These are phyloP conservation scores for Psidium friedrichsthalianum DNA, from an alignment of 345 rosid species.

Conservation along the genomic window DNA sequence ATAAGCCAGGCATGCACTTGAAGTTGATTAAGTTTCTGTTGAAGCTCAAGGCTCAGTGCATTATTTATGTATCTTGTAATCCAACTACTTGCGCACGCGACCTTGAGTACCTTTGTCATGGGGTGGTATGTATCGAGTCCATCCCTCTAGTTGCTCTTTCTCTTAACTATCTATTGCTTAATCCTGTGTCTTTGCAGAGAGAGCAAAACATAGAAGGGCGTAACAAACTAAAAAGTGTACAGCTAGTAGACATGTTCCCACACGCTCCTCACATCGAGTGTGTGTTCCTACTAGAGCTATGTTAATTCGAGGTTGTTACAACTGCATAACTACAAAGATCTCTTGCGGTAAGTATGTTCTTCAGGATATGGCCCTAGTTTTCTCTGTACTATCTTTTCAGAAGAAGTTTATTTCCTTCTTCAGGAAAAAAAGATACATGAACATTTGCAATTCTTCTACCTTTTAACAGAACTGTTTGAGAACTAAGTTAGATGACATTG, in stretches of 20 bases:
- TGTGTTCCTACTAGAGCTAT: constrained; percentile 68
- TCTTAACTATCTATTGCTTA: not conserved
- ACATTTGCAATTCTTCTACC: not conserved
- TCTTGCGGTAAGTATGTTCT: not conserved
- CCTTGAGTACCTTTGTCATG: constrained; percentile 93
- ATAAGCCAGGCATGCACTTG: constrained; percentile 96
- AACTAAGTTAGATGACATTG: not conserved
- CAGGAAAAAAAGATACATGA: not conserved
- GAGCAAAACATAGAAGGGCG: constrained; percentile 59
- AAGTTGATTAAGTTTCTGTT: constrained; percentile 78
- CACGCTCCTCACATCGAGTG: constrained; percentile 95
- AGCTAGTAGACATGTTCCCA: constrained; percentile 94
- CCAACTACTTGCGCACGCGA: constrained; percentile 93
- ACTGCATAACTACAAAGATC: not conserved
- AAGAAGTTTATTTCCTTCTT: not conserved
- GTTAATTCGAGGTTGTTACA: not conserved
- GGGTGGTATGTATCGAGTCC: constrained; percentile 37
- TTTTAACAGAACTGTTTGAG: not conserved
- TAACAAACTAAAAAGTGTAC: constrained; percentile 62
- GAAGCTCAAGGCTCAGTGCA: constrained; percentile 66
- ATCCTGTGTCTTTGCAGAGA: constrained; percentile 30
- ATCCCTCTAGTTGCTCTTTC: not conserved
- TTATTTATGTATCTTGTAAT: constrained; percentile 84
- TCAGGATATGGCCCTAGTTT: not conserved
- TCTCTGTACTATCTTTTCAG: not conserved